Evolutionary conservation across 768 basidiomycete species (phyloP).

Genomic region (Lenzites betulinus): DNA sequence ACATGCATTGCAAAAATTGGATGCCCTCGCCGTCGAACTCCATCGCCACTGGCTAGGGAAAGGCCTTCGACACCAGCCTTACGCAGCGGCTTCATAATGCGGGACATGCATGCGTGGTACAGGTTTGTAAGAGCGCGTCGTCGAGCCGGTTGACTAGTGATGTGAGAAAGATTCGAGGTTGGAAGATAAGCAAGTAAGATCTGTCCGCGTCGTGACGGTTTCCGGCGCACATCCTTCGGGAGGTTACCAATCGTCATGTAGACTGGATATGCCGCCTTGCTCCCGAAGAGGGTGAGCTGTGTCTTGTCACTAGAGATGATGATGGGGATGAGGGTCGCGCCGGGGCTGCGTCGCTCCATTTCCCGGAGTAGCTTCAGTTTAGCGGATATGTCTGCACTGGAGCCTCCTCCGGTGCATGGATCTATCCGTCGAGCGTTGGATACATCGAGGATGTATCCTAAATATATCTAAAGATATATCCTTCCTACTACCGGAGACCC

Average conservation of each 20-base stretch:
- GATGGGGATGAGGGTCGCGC: constrained; percentile 30
- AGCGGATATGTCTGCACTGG: too few species aligned
- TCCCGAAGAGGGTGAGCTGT: constrained; percentile 29
- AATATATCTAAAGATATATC: too few species aligned
- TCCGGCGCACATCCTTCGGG: constrained; percentile 21
- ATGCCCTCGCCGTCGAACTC: constrained; percentile 41
- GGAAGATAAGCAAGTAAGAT: constrained; percentile 32
- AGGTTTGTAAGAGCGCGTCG: constrained; percentile 34
- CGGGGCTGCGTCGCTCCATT: constrained; percentile 15
- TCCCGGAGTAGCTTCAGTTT: too few species aligned
- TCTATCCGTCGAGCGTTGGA: too few species aligned
- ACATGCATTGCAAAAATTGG: constrained; percentile 24
- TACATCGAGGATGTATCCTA: too few species aligned
- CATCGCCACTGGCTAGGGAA: constrained; percentile 36
- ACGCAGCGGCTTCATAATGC: constrained; percentile 33
- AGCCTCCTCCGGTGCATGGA: too few species aligned
- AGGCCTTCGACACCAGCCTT: constrained; percentile 34
- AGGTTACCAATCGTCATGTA: constrained; percentile 35
- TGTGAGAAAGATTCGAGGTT: constrained; percentile 7
- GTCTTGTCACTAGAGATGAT: constrained; percentile 17
- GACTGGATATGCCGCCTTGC: constrained; percentile 31
- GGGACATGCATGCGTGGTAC: constrained; percentile 38
- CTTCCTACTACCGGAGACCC: too few species aligned
- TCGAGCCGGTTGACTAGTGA: constrained; percentile 14
- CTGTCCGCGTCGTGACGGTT: constrained; percentile 13